Conservation (phyloP, 1,139 yeast genomes). For the Spathaspora sp. region DNA sequence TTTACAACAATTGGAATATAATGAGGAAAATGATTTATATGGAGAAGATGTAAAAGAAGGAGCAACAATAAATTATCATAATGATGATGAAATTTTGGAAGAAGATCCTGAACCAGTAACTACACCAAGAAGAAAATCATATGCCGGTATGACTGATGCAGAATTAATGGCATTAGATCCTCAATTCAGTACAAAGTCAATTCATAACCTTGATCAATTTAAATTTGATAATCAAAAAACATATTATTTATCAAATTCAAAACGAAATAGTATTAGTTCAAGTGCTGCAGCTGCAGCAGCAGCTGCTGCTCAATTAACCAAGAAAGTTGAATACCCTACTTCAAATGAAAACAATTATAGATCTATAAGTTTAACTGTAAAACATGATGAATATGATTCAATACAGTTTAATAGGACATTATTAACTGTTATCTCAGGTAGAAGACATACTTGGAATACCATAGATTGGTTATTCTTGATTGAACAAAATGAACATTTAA, state of each 20-base stretch:
- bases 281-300: conserved; percentile 11
- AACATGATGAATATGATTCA: conserved; percentile 31
- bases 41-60: conserved; percentile 23
- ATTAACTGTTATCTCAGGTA: conserved; percentile 38
- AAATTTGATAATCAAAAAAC: conserved; percentile 43
- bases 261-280: conserved; percentile 12
- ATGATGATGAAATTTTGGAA: conserved; percentile 9
- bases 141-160: conserved; percentile 63
- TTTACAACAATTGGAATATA: conserved; percentile 28
- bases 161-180: conserved; percentile 63
- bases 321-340: conserved; percentile 25
- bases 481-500: conserved; percentile 11
- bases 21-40: conserved; percentile 22
- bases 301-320: conserved; percentile 4
- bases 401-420: conserved; percentile 28
- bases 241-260: conserved; percentile 30
- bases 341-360: conserved; percentile 43
- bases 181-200: conserved; percentile 43
- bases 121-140: conserved; percentile 47
- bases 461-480: conserved; percentile 37
- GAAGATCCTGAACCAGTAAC: conserved; percentile 5
- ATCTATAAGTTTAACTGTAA: conserved; percentile 39
- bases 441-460: conserved; percentile 48
- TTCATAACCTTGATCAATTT: conserved; percentile 34
- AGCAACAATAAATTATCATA: conserved; percentile 21